Evolutionary conservation across 208 protist genomes (phyloP), one percentile per base, ranked within the genome.

Genomic region (Trypanosoma mega): DNA sequence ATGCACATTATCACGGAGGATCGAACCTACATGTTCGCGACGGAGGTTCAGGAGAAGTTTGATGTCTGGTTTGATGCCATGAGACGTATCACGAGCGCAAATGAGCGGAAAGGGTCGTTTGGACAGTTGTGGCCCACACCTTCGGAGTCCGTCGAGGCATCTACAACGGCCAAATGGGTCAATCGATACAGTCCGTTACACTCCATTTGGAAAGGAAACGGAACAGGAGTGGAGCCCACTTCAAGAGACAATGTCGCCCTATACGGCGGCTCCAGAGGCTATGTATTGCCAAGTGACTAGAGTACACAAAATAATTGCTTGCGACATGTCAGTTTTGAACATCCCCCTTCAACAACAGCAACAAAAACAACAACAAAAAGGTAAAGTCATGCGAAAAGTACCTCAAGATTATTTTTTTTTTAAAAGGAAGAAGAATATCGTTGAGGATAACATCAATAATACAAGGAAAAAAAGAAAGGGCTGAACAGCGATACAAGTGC

Each of bases 11-110:
- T 66, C 33, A 82, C 75, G 0, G 62, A 74, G 3, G 70, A 81
- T 18, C 73, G 70, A 29, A 71, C 56, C 21, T 53, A 86, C 39
- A 71, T 71, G 46, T 63, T 94, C 39, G 80, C 77, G 12, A 94
- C 82, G 4, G 83, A 94, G 70, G 50, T 82, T 29, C 68, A 74
- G 2, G 76, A 82, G 2, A 90, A 90, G 60, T 94, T 91, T 60
- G 80, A 94, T 58, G 33, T 87, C 31, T 94, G 87, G 84, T 87
- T 84, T 51, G 43, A 70, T 24, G 72, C 76, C 6, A 61, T 94
- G 51, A 31, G 69, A 55, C 68, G 80, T 30, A 59, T 94, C 20
- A 83, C 74, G 27, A 48, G 23, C 24, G 60, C 70, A 18, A 82
- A 82, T 48, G 24, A 64, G 29, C 33, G 30, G 5, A 63, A 61